Evolutionary conservation across 1,284 basidiomycete genomes (phyloP), one percentile per base, ranked within the genome.

Genomic region (Puccinia triticina): DNA sequence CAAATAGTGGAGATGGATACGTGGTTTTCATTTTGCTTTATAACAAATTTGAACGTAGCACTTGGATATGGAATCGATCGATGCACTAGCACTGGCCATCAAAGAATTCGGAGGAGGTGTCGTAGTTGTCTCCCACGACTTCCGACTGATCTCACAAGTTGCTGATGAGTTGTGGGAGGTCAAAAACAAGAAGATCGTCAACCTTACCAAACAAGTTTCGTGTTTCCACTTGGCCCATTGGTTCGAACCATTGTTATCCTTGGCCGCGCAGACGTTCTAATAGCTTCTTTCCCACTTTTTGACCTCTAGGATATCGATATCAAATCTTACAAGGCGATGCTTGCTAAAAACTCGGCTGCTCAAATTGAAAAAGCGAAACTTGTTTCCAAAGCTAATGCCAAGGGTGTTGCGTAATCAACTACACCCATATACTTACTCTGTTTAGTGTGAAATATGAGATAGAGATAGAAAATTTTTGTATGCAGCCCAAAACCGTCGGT

Each of bases 131-230:
- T 96, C 95, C 69, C 95, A 97, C 90, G 94, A 97, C 88, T 97
- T 97, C 92, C 92, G 94, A 86, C 91, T 96, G 84, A 96, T 96
- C 87, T 93, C 93, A 78, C 95, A 97, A 89, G 95, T 97, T 69
- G 95, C 94, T 78, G 93, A 98, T 87, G 96, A 98, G 88, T 91
- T 99, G 16, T 99, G 96, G 96, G 96, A 99, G 88, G 96, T 99
- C 83, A 95, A 95, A 88, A 91, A 95, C 88, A 92, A 93, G 88
- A 94, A 94, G 88, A 96, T 99, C 87, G 91, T 91, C 88, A 98
- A 98, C 89, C 88, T 99, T 84, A 93, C 94, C 43, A 95, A 90
- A 89, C 89, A 92, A 85, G 95, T 94, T 85, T 93, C 43, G 46
- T 55, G 50, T 69, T 53, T 53, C 26, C 34, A 37, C 40, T 34